Percentiles rank a stretch among this genome's conserved stretches.
phyloP scores from a whole-genome alignment of 1,284 basidiomycete species.

The Pseudozyma flocculosa region DNA sequence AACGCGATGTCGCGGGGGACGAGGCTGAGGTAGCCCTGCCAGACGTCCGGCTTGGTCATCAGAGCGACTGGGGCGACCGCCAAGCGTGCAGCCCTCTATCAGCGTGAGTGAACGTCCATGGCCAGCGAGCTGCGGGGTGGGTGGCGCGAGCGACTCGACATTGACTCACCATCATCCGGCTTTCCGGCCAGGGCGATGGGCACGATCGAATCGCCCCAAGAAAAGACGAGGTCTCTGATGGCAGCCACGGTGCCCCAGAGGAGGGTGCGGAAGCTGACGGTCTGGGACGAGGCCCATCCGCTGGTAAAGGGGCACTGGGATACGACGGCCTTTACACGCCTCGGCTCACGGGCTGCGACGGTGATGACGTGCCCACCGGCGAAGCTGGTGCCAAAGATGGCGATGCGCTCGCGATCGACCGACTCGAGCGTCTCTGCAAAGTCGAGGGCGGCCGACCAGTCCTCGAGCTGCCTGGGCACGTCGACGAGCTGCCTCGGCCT shows the following conservation, averaged over 20 bases:
- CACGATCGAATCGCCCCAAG: conserved; percentile 16
- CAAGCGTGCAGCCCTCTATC: too few species aligned
- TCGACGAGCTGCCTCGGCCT: conserved; percentile 41
- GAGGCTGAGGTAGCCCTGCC: conserved; percentile 9
- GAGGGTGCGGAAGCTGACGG: conserved; percentile 12
- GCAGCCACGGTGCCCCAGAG: conserved; percentile 14
- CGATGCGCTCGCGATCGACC: conserved; percentile 37
- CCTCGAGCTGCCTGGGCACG: conserved; percentile 28
- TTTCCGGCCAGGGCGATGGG: conserved; percentile 21
- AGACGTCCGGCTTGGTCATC: conserved; percentile 37
- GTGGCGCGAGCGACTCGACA: too few species aligned
- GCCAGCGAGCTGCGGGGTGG: too few species aligned
- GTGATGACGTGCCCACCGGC: conserved; percentile 48
- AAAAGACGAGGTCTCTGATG: conserved; percentile 27
- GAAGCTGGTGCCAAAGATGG: conserved; percentile 44
- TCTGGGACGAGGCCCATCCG: conserved; percentile 24
- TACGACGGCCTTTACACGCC: conserved; percentile 31
- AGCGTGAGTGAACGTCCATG: neutral
- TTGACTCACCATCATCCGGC: too few species aligned
- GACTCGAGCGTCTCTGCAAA: conserved; percentile 16
- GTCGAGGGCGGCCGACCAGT: conserved; percentile 36
- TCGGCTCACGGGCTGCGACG: conserved; percentile 28
- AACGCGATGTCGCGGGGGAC: conserved; percentile 8
- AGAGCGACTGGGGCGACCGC: conserved; percentile 34
- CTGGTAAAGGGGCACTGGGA: conserved; percentile 51